These are phyloP conservation scores for Glomus cerebriforme DNA, from an alignment of 192 early-diverging fungal genomes.

Conservation along the genomic window DNA sequence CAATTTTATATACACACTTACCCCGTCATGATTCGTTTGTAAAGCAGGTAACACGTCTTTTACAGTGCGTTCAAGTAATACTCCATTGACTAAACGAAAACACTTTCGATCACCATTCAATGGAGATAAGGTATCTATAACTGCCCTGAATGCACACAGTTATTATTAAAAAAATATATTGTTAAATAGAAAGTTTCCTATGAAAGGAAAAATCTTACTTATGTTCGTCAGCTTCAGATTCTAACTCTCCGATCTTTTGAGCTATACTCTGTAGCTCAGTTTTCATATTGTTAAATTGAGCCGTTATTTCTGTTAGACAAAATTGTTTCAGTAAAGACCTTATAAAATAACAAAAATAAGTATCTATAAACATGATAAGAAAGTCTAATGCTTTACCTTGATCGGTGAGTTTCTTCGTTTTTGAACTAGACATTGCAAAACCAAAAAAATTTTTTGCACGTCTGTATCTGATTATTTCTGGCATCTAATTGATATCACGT, in stretches of 20 bases:
- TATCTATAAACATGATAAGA: background rate
- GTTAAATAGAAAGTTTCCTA: background rate
- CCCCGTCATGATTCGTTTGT: constrained; percentile 82
- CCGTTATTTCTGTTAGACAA: constrained; percentile 46
- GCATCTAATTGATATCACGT: background rate
- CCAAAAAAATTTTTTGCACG: no score
- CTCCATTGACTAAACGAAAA: constrained; percentile 91
- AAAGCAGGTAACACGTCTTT: constrained; percentile 89
- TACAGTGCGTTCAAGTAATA: constrained; percentile 91
- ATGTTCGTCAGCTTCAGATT: constrained; percentile 93
- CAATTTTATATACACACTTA: constrained; percentile 38
- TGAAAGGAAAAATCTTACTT: constrained; percentile 51
- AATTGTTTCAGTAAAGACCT: no score
- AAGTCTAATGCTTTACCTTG: background rate
- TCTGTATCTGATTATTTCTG: no score
- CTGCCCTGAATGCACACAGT: constrained; percentile 51
- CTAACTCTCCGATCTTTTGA: constrained; percentile 91
- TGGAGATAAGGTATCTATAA: constrained; percentile 91
- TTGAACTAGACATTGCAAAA: constrained; percentile 5
- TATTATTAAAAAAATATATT: background rate
- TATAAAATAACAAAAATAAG: background rate
- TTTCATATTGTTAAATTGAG: constrained; percentile 62
- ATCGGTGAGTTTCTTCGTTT: constrained; percentile 6
- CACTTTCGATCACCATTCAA: constrained; percentile 84
- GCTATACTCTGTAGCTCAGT: constrained; percentile 83